phyloP scores from a whole-genome alignment of 1,284 basidiomycete species.

The Sporisorium sorghi region DNA sequence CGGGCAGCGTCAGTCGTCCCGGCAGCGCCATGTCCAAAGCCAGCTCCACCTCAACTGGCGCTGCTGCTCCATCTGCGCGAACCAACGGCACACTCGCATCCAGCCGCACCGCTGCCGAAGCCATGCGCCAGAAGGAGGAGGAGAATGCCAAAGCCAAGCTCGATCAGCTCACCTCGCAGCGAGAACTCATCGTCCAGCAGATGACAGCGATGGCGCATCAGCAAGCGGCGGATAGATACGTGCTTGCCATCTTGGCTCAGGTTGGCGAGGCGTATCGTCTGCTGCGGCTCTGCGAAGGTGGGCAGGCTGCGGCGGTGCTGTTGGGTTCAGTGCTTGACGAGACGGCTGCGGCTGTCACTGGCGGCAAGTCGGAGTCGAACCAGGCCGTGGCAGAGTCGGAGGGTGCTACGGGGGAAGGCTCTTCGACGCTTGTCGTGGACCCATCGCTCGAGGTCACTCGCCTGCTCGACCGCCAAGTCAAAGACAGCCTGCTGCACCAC shows the following conservation, averaged over 20 bases:
- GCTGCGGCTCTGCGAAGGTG: slow-evolving; percentile 53
- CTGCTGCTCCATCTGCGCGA: slow-evolving; percentile 14
- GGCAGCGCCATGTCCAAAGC: slow-evolving; percentile 49
- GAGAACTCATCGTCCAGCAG: slow-evolving; percentile 25
- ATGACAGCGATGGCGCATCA: slow-evolving; percentile 31
- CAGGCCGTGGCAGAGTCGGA: neutral
- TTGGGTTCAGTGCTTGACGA: slow-evolving; percentile 7
- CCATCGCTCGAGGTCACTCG: slow-evolving; percentile 2
- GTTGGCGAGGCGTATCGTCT: slow-evolving; percentile 60
- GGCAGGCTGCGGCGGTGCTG: slow-evolving; percentile 43
- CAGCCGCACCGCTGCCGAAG: slow-evolving; percentile 37
- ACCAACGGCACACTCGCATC: slow-evolving; percentile 26
- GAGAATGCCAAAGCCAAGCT: slow-evolving; percentile 22
- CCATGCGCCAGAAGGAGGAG: slow-evolving; percentile 43
- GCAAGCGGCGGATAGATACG: slow-evolving; percentile 41
- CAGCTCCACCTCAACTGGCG: slow-evolving; percentile 27
- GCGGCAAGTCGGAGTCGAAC: neutral
- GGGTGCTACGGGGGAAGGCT: neutral
- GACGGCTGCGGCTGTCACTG: too few relatives aligned
- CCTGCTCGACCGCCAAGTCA: slow-evolving; percentile 24
- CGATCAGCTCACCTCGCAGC: slow-evolving; percentile 20
- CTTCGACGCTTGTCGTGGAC: neutral
- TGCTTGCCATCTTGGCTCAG: slow-evolving; percentile 44
- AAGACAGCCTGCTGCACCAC: slow-evolving; percentile 49
- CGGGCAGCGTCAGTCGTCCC: slow-evolving; percentile 29